Base-by-base conservation (phyloP, 306 rosid genomes). In the Quercus wislizeni region DNA sequence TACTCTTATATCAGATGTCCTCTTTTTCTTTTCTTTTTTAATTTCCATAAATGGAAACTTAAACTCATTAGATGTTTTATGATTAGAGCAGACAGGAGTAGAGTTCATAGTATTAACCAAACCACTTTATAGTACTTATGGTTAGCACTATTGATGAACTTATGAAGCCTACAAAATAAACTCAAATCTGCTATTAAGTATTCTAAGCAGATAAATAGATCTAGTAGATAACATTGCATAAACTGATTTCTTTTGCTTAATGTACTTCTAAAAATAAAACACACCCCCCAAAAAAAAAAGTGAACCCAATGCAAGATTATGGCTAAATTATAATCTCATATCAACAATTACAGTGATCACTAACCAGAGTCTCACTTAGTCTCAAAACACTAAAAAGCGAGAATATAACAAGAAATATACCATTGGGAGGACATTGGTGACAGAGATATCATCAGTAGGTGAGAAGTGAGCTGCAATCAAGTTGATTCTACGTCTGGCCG, bases 401-500 rank as follows among this genome's bases (percentile, higher is more conserved):
- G 43, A 3, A 8, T 5, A 28, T 13, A 28, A 63, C n/a, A 63
- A 58, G 64, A 58, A 14, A 61, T 17, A 73, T 87, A 90, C 93
- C 95, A 89, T 78, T 52, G 95, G 93, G 19, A 87, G 89, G 80
- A 90, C 57, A 61, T 82, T 87, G 65, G 82, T 55, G 14, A 87
- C n/a, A 46, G 93, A 85, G 72, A 88, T 75, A 54, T 92, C 97
- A 67, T 86, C 92, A 28, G 8, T 73, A 15, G 89, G 83, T 33
- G 85, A 74, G 74, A 92, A 85, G 86, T 92, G 97, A 0, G 93
- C 83, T 8, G 95, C 79, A 17, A 92, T 81, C 73, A 61, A 71
- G 83, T 82, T 83, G 88, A 92, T 78, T 80, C 97, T 90, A 55
- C 97, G 95, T 21, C 84, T 87, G 57, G 86, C 93, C 33, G 80